phyloP scores from a whole-genome alignment of 768 basidiomycete species.

The Boletus huronensis region DNA sequence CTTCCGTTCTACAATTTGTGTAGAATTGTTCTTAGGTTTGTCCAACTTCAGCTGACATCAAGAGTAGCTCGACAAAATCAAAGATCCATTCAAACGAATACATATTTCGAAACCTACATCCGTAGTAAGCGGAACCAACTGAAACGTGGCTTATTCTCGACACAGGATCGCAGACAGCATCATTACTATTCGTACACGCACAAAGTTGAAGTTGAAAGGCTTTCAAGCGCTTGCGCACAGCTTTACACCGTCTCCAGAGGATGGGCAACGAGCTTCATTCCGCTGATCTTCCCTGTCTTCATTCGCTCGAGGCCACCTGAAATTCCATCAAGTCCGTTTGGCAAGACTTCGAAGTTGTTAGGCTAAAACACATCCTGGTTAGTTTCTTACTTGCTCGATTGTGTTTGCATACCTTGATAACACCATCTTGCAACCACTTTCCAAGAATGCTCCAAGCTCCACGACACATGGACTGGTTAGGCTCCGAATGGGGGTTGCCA shows the following conservation, averaged over 20 bases:
- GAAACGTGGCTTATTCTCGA: neutral
- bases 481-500: conserved; percentile 21
- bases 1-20: neutral
- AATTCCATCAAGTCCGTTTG: conserved; percentile 39
- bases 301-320: conserved; percentile 35
- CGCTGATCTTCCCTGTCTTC: conserved; percentile 38
- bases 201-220: neutral
- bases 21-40: neutral
- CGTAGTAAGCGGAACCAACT: neutral
- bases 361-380: conserved; percentile 30
- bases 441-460: conserved; percentile 20
- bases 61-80: neutral
- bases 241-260: conserved; percentile 37
- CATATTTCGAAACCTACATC: conserved; percentile 2
- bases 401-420: conserved; percentile 20
- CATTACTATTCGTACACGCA: conserved; percentile 19
- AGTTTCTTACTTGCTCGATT: neutral
- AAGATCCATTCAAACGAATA: conserved; percentile 2
- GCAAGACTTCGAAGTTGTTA: conserved; percentile 39
- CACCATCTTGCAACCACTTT: conserved; percentile 25
- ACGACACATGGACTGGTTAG: conserved; percentile 17
- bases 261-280: conserved; percentile 40
- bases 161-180: neutral
- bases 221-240: neutral
- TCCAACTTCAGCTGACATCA: neutral